Evolutionary conservation across 2,329 filamentous ascomycete species (phyloP), one percentile per base, ranked within the genome.

Genomic region (Aspergillus candidus): DNA sequence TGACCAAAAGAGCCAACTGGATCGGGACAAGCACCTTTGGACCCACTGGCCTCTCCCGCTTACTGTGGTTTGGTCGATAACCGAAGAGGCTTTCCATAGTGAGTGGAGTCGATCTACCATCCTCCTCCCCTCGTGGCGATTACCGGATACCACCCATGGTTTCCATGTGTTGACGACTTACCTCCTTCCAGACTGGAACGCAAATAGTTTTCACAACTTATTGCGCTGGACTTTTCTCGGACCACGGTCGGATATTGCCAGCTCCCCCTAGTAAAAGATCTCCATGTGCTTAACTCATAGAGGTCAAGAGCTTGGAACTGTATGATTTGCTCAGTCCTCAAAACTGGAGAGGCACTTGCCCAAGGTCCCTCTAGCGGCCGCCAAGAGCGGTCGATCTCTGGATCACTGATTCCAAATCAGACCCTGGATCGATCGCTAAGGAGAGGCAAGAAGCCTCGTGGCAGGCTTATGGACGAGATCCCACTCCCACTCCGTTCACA

Each of bases 381-480:
- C 50, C 50, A 54, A 52, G 50, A 45, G 38, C 34, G 41, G 47
- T 39, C 48, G 51, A 53, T 52, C 51, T 40, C 32, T 35, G 37
- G 41, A 42, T 46, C 38, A 40, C 35, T 42, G 29, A 41, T 43
- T 44, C 34, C 35, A 39, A 48, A 48, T 44, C 48, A 47, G 38
- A 38, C 30, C 12, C 34, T 37, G 44, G 47, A 38, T 27, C 22
- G 47, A 44, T 45, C 44, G 35, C 39, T 44, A 40, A 14, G 15
- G 34, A 41, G 32, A 35, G 29, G 36, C 13, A 13, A 32, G 13
- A 30, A 39, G 14, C 7, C 37, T 32, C 29, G 22, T 27, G 22
- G 22, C 22, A 27, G 22, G 22, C 7, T 27, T 27, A 27, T 27
- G 22, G 22, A 27, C 22, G 22, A 4, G 7, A 27, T 27, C n/a